Base-by-base conservation (phyloP, 768 basidiomycete genomes). In the Naganishia vishniacii region DNA sequence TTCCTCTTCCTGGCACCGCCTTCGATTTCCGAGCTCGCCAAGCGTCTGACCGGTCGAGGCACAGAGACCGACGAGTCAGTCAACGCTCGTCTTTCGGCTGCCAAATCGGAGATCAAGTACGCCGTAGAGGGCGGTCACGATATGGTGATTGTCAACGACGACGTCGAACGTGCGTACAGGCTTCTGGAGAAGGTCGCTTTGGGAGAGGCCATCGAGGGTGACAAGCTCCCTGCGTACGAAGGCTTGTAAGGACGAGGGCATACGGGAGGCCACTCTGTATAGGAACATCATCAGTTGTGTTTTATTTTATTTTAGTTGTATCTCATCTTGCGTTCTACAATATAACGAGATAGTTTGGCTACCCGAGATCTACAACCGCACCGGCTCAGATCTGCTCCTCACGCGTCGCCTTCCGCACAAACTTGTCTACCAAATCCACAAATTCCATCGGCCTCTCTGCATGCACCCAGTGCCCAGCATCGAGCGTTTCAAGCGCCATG, bases 1-100 rank as follows among this genome's bases (percentile, higher is more conserved):
- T 95, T 87, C 77, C 82, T 93, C 67, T 98, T 98, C 79, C 84
- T 98, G 75, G 86, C 90, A 0, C 94, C 94, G 0, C 94, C 94
- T 0, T 84, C 86, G 15, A 79, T 94, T 76, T 37, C 81, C n/a
- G 80, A 79, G 11, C 85, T 98, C 40, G 84, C 85, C 26, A 66
- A 78, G 4, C 87, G 94, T 46, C 82, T 98, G 5, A 81, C 82
- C 26, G 81, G 84, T 0, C 86, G 93, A 3, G 93, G 89, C 0
- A 95, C 93, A 12, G 93, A 97, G 75, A 82, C 84, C 13, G 85
- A 86, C 20, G 82, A 81, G 0, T 83, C 86, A 9, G 81, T 92
- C 15, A 80, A 84, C 65, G 86, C 85, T 67, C 85, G 94, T 3
- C 83, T 98, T 3, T 81, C 83, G 0, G 87, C 86, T 0, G 90